phyloP scores from a whole-genome alignment of 371 early-diverging fungal species.

The Mucor lusitanicus region DNA sequence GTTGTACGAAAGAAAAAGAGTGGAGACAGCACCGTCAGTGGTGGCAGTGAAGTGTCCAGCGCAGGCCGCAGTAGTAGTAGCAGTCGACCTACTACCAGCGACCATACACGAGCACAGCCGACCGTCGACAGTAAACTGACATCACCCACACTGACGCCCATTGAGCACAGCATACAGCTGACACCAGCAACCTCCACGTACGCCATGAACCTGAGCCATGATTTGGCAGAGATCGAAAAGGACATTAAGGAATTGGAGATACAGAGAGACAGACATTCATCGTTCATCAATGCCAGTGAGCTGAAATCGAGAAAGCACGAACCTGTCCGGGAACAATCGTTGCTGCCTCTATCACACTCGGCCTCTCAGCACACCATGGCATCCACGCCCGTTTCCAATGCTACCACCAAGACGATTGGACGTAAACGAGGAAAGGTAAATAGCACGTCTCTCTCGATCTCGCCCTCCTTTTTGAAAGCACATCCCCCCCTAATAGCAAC shows the following conservation, averaged over 20 bases:
- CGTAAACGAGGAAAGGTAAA: slow-evolving; percentile 50
- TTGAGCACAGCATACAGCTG: not conserved
- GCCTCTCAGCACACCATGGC: not conserved
- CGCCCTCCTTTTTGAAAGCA: not conserved
- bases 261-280: slow-evolving; percentile 16
- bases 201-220: not conserved
- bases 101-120: not conserved
- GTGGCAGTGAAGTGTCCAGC: too few species aligned
- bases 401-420: not conserved
- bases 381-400: not conserved
- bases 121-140: not conserved
- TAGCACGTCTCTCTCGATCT: not conserved
- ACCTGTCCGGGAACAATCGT: not conserved
- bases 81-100: not conserved
- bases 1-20: slow-evolving; percentile 2
- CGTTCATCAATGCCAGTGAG: not conserved
- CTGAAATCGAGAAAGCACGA: not conserved
- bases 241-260: slow-evolving; percentile 24
- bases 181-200: not conserved
- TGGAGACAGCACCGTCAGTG: not conserved
- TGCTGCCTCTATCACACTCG: not conserved
- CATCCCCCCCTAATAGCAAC: not conserved
- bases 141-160: not conserved
- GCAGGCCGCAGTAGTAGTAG: not conserved
- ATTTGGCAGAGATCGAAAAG: slow-evolving; percentile 23